phyloP scores from a whole-genome alignment of 768 basidiomycete genomes.

The Mycena epipterygia region DNA sequence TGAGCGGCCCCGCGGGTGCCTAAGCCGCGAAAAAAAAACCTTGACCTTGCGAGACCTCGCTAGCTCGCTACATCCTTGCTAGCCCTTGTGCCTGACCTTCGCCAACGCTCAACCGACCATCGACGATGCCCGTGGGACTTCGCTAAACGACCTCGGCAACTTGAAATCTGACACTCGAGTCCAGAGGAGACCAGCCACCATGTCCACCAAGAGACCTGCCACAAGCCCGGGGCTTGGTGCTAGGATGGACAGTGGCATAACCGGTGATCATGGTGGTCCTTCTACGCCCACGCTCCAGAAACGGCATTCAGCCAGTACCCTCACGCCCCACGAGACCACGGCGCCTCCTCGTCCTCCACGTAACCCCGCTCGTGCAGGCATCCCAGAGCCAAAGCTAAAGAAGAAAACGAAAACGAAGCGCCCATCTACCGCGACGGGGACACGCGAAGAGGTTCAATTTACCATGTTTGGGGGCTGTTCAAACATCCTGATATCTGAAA shows the following conservation, averaged over 20 bases:
- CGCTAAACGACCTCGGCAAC: too few relatives aligned
- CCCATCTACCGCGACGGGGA: slow-evolving; percentile 45
- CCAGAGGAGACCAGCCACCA: slow-evolving; percentile 4
- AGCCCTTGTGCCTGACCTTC: too few relatives aligned
- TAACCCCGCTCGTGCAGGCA: slow-evolving; percentile 45
- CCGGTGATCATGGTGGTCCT: not conserved
- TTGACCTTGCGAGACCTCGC: too few relatives aligned
- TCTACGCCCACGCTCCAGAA: slow-evolving; percentile 44
- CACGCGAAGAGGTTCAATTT: slow-evolving; percentile 48
- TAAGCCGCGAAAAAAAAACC: too few relatives aligned
- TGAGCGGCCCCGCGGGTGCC: too few relatives aligned
- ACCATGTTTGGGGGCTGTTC: not conserved
- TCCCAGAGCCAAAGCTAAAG: slow-evolving; percentile 19
- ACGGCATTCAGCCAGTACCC: slow-evolving; percentile 42
- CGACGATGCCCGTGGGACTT: too few relatives aligned
- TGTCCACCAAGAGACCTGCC: slow-evolving; percentile 21
- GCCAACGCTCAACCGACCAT: too few relatives aligned
- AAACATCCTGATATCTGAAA: not conserved
- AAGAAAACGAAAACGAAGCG: slow-evolving; percentile 29
- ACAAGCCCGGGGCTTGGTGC: slow-evolving; percentile 25
- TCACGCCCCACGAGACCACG: slow-evolving; percentile 35
- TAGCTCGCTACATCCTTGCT: too few relatives aligned
- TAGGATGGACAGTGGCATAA: not conserved
- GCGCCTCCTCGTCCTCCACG: slow-evolving; percentile 48
- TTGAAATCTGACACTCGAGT: too few relatives aligned